Evolutionary conservation across 2,329 filamentous ascomycete genomes (phyloP), one percentile per base, ranked within the genome.

Genomic region (Metarhizium brunneum): DNA sequence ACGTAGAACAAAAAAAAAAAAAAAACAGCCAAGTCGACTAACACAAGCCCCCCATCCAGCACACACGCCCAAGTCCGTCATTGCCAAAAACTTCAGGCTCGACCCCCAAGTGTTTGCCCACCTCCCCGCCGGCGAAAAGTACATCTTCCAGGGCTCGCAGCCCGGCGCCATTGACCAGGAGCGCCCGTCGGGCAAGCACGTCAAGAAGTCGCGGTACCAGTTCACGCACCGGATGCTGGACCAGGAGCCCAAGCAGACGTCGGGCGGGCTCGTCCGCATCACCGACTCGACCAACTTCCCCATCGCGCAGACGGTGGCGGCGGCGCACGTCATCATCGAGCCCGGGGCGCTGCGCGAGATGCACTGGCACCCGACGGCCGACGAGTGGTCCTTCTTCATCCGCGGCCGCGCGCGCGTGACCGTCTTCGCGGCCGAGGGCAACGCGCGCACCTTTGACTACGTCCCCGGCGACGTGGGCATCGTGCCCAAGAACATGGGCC

Each of bases 341-440:
- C 87, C 87, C 0, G 86, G 86, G 14, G 86, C 85, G 0, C 75
- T 91, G 66, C 80, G 87, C 10, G 87, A 90, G 71, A 90, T 92
- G 78, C 88, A 92, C 73, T 92, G 88, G 88, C 88, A 92, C 65
- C 86, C 87, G 0, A 84, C 82, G 48, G 86, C 86, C 13, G 88
- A 91, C 64, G 87, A 91, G 68, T 92, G 87, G 87, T 87, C 83
- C 6, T 92, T 88, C 70, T 90, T 92, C 74, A 81, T 92, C 66
- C 72, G 73, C 30, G 88, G 88, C 0, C 81, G 82, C 45, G 88
- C 86, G 0, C 80, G 88, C 36, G 81, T 90, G 14, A 91, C 87
- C 14, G 80, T 92, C 60, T 92, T 91, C 65, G 85, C 81, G 0
- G 79, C 86, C 2, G 81, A 87, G 61, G 82, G 84, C 32, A 82